These are phyloP conservation scores for Penstemon eatonii DNA, from an alignment of 257 asterid species.

Conservation along the genomic window DNA sequence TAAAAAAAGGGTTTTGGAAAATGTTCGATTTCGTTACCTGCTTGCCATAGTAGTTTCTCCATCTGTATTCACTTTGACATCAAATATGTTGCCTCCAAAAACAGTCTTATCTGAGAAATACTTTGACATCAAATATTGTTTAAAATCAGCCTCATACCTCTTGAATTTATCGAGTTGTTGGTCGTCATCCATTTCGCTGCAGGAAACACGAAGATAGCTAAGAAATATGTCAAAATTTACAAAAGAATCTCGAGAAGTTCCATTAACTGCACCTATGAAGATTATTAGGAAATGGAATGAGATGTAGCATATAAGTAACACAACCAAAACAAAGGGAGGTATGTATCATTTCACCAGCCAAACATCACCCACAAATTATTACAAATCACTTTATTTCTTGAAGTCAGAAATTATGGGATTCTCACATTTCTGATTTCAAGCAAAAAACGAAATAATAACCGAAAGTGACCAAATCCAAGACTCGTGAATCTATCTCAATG, in stretches of 20 bases:
- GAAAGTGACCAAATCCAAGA: no score
- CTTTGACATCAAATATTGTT: conserved; percentile 58
- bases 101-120: conserved; percentile 86
- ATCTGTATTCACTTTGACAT: conserved; percentile 45
- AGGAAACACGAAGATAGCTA: conserved; percentile 7
- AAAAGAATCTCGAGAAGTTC: no score
- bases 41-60: conserved; percentile 74
- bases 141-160: conserved; percentile 62
- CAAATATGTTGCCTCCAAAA: conserved; percentile 66
- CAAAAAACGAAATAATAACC: not conserved
- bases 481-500: no score
- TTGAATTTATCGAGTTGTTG: conserved; percentile 54
- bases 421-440: conserved; percentile 5
- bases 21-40: conserved; percentile 47
- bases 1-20: conserved; percentile 1
- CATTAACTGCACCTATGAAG: no score
- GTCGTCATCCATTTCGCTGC: conserved; percentile 38
- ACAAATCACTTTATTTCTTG: not conserved
- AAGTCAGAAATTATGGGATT: not conserved
- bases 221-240: no score
- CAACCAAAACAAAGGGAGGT: not conserved
- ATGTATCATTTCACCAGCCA: not conserved
- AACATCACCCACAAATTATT: not conserved
- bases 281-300: no score
- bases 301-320: no score